A percentile compares a stretch with the other conserved stretches of the same genome.
These are phyloP conservation scores for Aspergillus vadensis DNA, from an alignment of 2,329 filamentous ascomycete species.

Conservation along the genomic window DNA sequence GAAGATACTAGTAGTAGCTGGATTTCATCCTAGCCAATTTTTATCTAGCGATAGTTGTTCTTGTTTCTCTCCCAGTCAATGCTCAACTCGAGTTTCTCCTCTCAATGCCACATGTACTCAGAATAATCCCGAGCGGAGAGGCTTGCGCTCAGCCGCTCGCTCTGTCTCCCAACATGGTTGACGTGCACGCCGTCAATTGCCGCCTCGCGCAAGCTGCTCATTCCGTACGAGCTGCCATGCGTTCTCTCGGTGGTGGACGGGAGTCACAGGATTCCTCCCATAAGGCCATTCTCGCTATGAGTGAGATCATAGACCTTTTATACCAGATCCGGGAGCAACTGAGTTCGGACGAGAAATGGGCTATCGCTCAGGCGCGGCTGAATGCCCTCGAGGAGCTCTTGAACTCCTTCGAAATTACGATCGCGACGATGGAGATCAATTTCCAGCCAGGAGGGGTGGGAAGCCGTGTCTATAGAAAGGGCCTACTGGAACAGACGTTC, in stretches of 20 bases:
- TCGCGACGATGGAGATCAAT: conserved; percentile 27
- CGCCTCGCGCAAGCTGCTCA: conserved; percentile 22
- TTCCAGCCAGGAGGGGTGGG: conserved; percentile 37
- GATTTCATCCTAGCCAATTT: no score
- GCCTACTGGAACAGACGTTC: conserved; percentile 29
- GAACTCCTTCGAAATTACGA: conserved; percentile 19
- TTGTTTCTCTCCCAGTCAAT: no score
- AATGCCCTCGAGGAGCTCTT: conserved; percentile 27
- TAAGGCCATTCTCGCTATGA: conserved; percentile 23
- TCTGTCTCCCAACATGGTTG: conserved; percentile 10
- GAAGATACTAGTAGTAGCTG: no score
- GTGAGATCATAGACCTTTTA: conserved; percentile 28
- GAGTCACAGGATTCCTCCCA: conserved; percentile 30
- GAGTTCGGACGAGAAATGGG: conserved; percentile 27
- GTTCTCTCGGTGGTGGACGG: conserved; percentile 24
- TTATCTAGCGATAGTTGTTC: no score
- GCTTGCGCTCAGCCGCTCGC: no score
- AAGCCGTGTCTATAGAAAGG: conserved; percentile 26
- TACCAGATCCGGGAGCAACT: conserved; percentile 28
- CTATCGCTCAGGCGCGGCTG: conserved; percentile 23
- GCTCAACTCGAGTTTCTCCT: no score
- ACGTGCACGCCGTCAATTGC: conserved; percentile 12
- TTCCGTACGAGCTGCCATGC: conserved; percentile 25
- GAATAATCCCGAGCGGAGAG: no score
- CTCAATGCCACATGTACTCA: no score